Evolutionary conservation across 106 monocot genomes (phyloP).

Genomic region (Ottelia alismoides): DNA sequence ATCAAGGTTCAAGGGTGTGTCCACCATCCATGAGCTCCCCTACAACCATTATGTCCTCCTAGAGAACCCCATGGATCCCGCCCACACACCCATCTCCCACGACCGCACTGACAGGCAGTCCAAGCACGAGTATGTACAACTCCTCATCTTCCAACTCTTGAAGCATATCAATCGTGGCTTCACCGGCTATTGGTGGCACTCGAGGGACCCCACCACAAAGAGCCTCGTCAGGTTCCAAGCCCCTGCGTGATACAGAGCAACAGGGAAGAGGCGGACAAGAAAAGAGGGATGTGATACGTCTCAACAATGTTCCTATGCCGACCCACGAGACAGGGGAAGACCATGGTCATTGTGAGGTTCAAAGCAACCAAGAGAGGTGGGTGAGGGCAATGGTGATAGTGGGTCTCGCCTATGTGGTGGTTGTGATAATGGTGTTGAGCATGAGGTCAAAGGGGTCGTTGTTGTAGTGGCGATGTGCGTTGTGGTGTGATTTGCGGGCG

Average conservation of each 20-base stretch:
- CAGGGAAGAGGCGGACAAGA: constrained; percentile 54
- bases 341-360: constrained; percentile 88
- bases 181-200: constrained; percentile 53
- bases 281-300: constrained; percentile 43
- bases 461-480: too few species aligned
- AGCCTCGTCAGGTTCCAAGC: constrained; percentile 64
- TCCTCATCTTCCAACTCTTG: constrained; percentile 45
- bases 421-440: too few species aligned
- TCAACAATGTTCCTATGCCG: constrained; percentile 81
- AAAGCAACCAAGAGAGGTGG: constrained; percentile 32
- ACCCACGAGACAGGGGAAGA: constrained; percentile 85
- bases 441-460: too few species aligned
- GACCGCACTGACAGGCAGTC: constrained; percentile 94
- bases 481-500: too few species aligned
- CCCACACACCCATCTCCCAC: constrained; percentile 95
- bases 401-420: too few species aligned
- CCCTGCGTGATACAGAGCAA: constrained; percentile 76
- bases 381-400: too few species aligned
- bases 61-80: constrained; percentile 98
- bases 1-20: constrained; percentile 59
- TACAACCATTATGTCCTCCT: constrained; percentile 93
- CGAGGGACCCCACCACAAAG: constrained; percentile 14
- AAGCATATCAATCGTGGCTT: constrained; percentile 69
- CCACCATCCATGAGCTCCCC: constrained; percentile 87
- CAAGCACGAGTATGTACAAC: constrained; percentile 74